Evolutionary conservation across 192 early-diverging fungal genomes (phyloP).

Genomic region (Coemansia erecta): DNA sequence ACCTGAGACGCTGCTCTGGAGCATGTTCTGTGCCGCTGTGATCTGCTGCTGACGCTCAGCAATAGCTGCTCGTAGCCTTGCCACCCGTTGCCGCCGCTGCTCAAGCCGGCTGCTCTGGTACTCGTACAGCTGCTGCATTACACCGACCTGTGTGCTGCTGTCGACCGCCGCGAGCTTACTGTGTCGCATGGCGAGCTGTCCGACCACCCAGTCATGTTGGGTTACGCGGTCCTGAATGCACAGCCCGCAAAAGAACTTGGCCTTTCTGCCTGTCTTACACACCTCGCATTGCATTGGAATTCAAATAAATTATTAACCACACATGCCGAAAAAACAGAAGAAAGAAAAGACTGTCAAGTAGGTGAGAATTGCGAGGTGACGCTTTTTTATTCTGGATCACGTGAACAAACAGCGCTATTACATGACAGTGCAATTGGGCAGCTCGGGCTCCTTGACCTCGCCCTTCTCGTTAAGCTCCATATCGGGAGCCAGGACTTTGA

Average conservation of each 20-base stretch:
- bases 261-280: conserved; percentile 24
- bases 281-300: conserved; percentile 47
- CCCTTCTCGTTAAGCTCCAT: conserved; percentile 79
- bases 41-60: conserved; percentile 32
- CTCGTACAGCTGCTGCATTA: conserved; percentile 24
- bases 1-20: conserved; percentile 3
- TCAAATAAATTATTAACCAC: not conserved
- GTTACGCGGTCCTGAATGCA: conserved; percentile 43
- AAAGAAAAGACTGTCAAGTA: not conserved
- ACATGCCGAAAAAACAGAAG: not conserved
- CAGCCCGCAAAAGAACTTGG: conserved; percentile 35
- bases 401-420: not conserved
- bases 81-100: conserved; percentile 23
- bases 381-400: not conserved
- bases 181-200: not conserved
- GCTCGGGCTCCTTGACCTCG: conserved; percentile 61
- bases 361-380: not conserved
- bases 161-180: not conserved
- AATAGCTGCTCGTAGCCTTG: conserved; percentile 21
- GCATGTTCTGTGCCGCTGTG: conserved; percentile 16
- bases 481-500: conserved; percentile 89
- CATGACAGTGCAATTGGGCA: conserved; percentile 37
- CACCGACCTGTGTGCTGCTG: not conserved
- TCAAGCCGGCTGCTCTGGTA: conserved; percentile 24
- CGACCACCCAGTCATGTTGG: conserved; percentile 36